Evolutionary conservation across 495 filamentous ascomycete genomes (phyloP).

Genomic region (Staphylotrichum tortipilum): DNA sequence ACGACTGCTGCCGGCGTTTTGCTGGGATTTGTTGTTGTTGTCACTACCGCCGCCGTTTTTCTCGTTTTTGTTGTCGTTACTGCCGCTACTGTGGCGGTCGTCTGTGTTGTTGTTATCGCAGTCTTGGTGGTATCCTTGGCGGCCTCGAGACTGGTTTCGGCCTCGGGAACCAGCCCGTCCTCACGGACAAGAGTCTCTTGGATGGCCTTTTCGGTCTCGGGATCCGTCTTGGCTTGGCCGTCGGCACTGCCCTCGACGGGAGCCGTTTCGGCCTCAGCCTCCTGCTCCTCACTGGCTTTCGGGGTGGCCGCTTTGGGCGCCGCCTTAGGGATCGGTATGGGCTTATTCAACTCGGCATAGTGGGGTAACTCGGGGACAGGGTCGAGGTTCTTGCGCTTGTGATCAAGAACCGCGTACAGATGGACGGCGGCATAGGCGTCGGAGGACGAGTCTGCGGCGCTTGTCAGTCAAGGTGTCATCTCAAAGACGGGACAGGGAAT

Average conservation of each 20-base stretch:
- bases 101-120: too few relatives aligned
- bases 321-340: constrained; percentile 52
- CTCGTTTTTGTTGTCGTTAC: too few relatives aligned
- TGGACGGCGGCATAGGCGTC: constrained; percentile 76
- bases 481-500: background rate
- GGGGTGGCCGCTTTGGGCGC: constrained; percentile 31
- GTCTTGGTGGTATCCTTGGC: background rate
- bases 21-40: too few relatives aligned
- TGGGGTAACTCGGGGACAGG: constrained; percentile 62
- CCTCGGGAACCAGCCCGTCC: background rate
- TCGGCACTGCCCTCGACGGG: background rate
- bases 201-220: background rate
- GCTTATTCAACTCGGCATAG: constrained; percentile 57
- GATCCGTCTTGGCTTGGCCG: background rate
- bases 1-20: too few relatives aligned
- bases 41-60: too few relatives aligned
- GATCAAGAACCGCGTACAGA: constrained; percentile 60
- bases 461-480: constrained; percentile 4
- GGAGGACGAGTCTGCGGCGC: constrained; percentile 59
- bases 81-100: too few relatives aligned
- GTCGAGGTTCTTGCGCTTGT: constrained; percentile 52
- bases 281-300: constrained; percentile 22
- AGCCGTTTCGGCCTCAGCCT: background rate
- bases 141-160: background rate
- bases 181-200: background rate